phyloP scores from a whole-genome alignment of 1,284 basidiomycete species.

The Ganoderma boninense region DNA sequence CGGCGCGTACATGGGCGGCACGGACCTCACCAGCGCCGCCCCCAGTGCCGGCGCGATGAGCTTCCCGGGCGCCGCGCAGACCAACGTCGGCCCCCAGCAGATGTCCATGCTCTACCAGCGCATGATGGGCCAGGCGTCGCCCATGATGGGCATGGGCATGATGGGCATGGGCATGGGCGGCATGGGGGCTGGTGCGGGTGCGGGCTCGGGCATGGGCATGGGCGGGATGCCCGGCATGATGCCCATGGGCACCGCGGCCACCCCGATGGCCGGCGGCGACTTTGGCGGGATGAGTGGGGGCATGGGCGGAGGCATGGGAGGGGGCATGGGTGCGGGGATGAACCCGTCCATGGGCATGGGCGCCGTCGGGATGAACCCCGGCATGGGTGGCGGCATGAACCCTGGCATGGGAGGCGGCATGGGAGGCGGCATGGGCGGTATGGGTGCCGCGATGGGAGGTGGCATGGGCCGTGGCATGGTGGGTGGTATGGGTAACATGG shows the following conservation, averaged over 20 bases:
- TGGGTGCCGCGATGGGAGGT: constrained; percentile 49
- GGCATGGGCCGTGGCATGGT: constrained; percentile 37
- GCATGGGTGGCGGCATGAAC: constrained; percentile 40
- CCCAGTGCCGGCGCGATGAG: constrained; percentile 29
- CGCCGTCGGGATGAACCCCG: constrained; percentile 39
- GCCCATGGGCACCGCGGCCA: constrained; percentile 28
- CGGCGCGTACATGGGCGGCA: constrained; percentile 24
- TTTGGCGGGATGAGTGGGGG: constrained; percentile 39
- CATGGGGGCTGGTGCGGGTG: constrained; percentile 20
- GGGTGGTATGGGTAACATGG: constrained; percentile 40
- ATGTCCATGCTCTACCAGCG: constrained; percentile 66
- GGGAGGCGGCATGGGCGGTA: constrained; percentile 40
- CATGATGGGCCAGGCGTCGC: constrained; percentile 59
- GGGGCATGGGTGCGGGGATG: constrained; percentile 41
- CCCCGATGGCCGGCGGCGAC: constrained; percentile 28
- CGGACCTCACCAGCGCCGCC: constrained; percentile 25
- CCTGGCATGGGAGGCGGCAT: constrained; percentile 32
- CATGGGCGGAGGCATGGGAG: constrained; percentile 46
- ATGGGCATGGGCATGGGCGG: constrained; percentile 22
- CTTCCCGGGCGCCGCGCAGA: constrained; percentile 39
- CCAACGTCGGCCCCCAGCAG: constrained; percentile 49
- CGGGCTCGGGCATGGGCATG: constrained; percentile 12
- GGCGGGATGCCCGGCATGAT: constrained; percentile 30
- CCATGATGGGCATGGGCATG: constrained; percentile 37
- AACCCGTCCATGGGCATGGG: constrained; percentile 36